phyloP scores from a whole-genome alignment of 2,329 filamentous ascomycete genomes.

The Aureobasidium sp. region DNA sequence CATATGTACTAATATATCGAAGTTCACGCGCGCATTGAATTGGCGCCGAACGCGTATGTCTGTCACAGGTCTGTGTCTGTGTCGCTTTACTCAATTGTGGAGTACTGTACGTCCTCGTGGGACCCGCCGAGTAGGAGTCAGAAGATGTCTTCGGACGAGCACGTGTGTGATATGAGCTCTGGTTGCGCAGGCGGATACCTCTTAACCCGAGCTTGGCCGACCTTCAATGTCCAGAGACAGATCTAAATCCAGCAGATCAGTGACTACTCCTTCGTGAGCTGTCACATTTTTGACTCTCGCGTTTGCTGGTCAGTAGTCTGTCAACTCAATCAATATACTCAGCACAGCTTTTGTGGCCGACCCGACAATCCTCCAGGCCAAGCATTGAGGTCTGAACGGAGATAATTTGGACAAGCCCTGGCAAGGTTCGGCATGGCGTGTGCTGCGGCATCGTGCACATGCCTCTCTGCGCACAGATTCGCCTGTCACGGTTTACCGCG shows the following conservation, averaged over 20 bases:
- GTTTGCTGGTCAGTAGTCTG: background rate
- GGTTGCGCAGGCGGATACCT: background rate
- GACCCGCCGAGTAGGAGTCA: background rate
- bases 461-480: background rate
- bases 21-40: background rate
- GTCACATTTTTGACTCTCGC: background rate
- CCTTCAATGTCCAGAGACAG: background rate
- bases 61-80: background rate
- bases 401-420: background rate
- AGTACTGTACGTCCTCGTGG: background rate
- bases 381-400: background rate
- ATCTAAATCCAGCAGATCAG: background rate
- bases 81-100: background rate
- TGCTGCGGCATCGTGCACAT: background rate
- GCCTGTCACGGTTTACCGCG: conserved; percentile 2
- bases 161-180: background rate
- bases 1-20: background rate
- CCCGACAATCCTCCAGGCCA: background rate
- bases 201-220: background rate
- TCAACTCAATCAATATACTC: background rate
- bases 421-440: background rate
- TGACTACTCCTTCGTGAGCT: background rate
- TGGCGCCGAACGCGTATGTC: background rate
- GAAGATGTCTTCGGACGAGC: background rate
- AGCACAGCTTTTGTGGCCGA: background rate